These are phyloP conservation scores for Pachyrhizus erosus DNA, from an alignment of 306 rosid genomes.

Conservation along the genomic window DNA sequence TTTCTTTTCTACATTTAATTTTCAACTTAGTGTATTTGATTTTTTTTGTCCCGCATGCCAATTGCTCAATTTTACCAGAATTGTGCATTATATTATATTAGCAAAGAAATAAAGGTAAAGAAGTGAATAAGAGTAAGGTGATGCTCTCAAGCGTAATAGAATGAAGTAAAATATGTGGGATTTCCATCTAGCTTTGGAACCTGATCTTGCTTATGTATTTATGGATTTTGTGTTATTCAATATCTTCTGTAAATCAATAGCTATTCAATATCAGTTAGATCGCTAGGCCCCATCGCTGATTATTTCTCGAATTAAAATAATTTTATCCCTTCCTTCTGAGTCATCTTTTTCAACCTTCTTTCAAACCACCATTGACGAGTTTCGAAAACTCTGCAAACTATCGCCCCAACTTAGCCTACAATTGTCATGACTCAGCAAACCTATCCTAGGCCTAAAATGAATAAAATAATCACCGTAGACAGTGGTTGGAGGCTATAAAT, in stretches of 20 bases:
- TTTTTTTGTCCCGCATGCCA: conserved; percentile 33
- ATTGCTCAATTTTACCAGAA: conserved; percentile 31
- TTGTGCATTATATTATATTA: conserved; percentile 27
- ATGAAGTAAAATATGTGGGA: neutral
- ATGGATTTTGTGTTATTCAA: conserved; percentile 3
- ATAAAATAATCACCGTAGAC: too few species aligned
- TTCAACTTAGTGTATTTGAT: conserved; percentile 37
- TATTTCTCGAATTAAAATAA: too few species aligned
- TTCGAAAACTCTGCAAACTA: too few species aligned
- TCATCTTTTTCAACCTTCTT: too few species aligned
- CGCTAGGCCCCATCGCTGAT: too few species aligned
- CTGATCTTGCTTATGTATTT: neutral
- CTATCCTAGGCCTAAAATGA: too few species aligned
- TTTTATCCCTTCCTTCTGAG: too few species aligned
- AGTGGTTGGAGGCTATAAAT: too few species aligned
- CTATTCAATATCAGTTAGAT: too few species aligned
- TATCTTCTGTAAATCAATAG: neutral
- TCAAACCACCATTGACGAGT: too few species aligned
- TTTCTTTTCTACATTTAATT: conserved; percentile 31
- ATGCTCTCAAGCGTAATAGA: conserved; percentile 14
- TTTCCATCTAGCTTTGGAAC: neutral
- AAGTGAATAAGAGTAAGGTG: conserved; percentile 27
- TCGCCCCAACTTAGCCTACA: too few species aligned
- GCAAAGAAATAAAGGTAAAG: conserved; percentile 18
- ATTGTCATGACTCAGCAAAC: too few species aligned